These are phyloP conservation scores for Lepidium sativum DNA, from an alignment of 345 rosid genomes.

Conservation along the genomic window DNA sequence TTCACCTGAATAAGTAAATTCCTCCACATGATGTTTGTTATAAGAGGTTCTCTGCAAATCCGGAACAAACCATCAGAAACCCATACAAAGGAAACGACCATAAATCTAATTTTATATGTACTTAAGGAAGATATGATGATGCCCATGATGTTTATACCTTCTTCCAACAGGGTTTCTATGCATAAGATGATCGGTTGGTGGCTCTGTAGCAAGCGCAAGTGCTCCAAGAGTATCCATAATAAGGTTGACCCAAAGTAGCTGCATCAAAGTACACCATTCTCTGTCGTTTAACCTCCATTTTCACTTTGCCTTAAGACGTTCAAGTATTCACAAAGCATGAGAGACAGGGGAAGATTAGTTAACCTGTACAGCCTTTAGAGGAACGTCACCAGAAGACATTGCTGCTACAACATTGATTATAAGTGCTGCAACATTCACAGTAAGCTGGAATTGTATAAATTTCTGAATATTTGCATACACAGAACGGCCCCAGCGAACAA, in stretches of 20 bases:
- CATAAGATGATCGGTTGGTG: slow-evolving; percentile 97
- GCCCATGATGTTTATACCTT: slow-evolving; percentile 37
- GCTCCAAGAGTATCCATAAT: slow-evolving; percentile 99
- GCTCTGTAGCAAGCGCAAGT: slow-evolving; percentile 96
- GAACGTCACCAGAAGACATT: slow-evolving; percentile 81
- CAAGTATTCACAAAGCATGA: not conserved
- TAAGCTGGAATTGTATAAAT: slow-evolving; percentile 93
- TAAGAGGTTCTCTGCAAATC: slow-evolving; percentile 75
- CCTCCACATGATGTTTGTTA: slow-evolving; percentile 99
- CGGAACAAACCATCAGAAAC: slow-evolving; percentile 3
- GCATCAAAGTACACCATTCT: slow-evolving; percentile 24
- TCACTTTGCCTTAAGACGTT: not conserved
- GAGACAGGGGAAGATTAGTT: slow-evolving; percentile 7
- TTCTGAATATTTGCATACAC: slow-evolving; percentile 97
- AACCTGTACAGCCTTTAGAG: slow-evolving; percentile 92
- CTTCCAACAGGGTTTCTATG: slow-evolving; percentile 88
- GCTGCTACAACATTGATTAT: slow-evolving; percentile 89
- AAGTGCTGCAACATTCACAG: slow-evolving; percentile 93
- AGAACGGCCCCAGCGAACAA: slow-evolving; percentile 99
- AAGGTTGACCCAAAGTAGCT: slow-evolving; percentile 98
- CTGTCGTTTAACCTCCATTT: not conserved
- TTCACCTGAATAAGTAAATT: slow-evolving; percentile 77
- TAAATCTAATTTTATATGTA: not conserved
- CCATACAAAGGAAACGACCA: not conserved
- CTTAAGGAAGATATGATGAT: not conserved